These are phyloP conservation scores for Musa acuminata DNA, from an alignment of 176 grass and related monocot genomes.

Conservation along the genomic window DNA sequence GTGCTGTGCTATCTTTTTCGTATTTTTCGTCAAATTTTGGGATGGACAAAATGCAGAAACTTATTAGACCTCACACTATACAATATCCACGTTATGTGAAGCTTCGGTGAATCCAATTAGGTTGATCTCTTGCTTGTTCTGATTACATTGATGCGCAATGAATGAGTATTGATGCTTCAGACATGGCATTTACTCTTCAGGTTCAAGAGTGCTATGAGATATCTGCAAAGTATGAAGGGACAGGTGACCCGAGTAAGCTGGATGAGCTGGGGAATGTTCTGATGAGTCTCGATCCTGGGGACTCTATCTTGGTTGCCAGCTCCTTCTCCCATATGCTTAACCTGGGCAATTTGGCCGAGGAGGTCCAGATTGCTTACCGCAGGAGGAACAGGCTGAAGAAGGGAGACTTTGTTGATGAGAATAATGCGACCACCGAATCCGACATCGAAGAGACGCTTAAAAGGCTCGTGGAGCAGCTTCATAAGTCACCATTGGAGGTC, in stretches of 20 bases:
- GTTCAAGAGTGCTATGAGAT: conserved; percentile 98
- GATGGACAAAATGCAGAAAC: not conserved
- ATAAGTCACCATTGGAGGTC: conserved; percentile 81
- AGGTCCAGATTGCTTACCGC: conserved; percentile 88
- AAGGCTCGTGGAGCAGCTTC: conserved; percentile 56
- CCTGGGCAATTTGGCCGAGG: conserved; percentile 87
- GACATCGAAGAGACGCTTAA: conserved; percentile 97
- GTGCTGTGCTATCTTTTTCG: not conserved
- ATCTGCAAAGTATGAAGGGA: conserved; percentile 82
- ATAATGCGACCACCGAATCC: conserved; percentile 75
- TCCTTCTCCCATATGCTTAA: conserved; percentile 99
- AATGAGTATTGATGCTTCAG: not conserved
- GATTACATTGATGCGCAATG: not conserved
- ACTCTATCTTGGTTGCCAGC: conserved; percentile 68
- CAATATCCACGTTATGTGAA: not conserved
- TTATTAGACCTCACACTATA: not conserved
- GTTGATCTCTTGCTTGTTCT: not conserved
- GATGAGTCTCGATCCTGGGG: conserved; percentile 49
- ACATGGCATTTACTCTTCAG: conserved; percentile 26
- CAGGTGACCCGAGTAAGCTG: conserved; percentile 47
- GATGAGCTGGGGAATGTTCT: conserved; percentile 76
- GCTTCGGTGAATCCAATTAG: not conserved
- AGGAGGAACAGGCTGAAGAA: conserved; percentile 81
- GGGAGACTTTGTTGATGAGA: conserved; percentile 78
- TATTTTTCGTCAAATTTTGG: not conserved